Percentiles rank a stretch among this genome's conserved stretches.
Conservation (phyloP, 2,329 filamentous ascomycete species). For the Trichophyton verrucosum region DNA sequence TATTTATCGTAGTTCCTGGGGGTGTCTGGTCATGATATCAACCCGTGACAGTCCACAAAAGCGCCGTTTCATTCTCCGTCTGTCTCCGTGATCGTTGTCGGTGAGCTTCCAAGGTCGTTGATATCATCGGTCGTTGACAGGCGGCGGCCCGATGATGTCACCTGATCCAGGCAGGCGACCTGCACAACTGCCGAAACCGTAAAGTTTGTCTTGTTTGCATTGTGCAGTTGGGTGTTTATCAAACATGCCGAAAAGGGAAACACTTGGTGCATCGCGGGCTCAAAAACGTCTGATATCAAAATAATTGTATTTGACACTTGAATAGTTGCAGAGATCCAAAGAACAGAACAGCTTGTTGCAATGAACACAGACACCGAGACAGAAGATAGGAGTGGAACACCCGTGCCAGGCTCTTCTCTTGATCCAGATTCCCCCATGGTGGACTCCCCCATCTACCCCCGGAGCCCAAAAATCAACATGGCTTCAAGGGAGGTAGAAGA, state of each 20-base stretch:
- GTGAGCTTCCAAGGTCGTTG: too few relatives aligned
- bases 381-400: neutral
- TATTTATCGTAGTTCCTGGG: neutral
- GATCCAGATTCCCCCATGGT: neutral
- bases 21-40: neutral
- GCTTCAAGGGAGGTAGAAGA: neutral
- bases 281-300: too few relatives aligned
- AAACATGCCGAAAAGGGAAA: neutral
- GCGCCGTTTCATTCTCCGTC: neutral
- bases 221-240: neutral
- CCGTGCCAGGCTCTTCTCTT: neutral
- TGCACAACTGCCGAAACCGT: neutral
- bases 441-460: neutral
- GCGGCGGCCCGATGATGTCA: constrained; percentile 12
- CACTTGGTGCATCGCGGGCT: neutral
- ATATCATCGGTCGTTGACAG: neutral
- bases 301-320: too few relatives aligned
- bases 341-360: neutral
- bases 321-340: too few relatives aligned
- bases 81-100: too few relatives aligned
- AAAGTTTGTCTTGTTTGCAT: neutral
- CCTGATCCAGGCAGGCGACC: constrained; percentile 9
- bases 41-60: constrained; percentile 14
- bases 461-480: neutral
- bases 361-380: neutral